Evolutionary conservation across 2,329 filamentous ascomycete genomes (phyloP).

Genomic region (Hypoxylon sp.): DNA sequence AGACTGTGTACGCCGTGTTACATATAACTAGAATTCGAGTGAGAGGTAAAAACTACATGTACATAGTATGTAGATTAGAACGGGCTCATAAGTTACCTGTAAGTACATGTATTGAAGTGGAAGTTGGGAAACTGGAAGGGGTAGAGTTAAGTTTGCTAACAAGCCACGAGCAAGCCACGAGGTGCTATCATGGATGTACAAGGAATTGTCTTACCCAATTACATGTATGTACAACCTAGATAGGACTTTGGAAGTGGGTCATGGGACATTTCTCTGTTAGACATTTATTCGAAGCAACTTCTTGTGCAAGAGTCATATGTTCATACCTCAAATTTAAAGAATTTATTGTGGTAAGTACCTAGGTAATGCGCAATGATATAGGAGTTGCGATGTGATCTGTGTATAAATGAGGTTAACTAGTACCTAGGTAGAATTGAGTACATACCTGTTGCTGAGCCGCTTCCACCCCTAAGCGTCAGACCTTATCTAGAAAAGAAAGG

Average conservation of each 20-base stretch:
- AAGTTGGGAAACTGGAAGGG: too few species aligned
- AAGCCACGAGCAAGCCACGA: too few species aligned
- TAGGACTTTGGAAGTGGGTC: background rate
- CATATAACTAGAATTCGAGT: background rate
- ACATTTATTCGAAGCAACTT: background rate
- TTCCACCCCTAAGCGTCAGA: constrained; percentile 1
- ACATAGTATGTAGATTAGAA: too few species aligned
- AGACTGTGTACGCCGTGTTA: background rate
- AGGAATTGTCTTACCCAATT: background rate
- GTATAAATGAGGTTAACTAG: constrained; percentile 2
- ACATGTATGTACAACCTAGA: too few species aligned
- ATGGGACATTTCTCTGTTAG: background rate
- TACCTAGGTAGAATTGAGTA: background rate
- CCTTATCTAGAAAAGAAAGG: constrained; percentile 13
- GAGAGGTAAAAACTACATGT: background rate
- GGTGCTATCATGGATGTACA: too few species aligned
- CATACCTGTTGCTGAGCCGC: constrained; percentile 1
- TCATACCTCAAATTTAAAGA: background rate
- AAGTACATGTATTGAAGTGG: background rate
- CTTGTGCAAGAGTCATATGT: background rate
- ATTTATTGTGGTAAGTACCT: background rate
- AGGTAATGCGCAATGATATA: background rate
- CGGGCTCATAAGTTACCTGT: background rate
- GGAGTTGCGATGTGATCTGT: background rate
- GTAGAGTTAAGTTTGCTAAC: too few species aligned